Conservation (phyloP, 345 rosid genomes). For the Erucastrum elatum region DNA sequence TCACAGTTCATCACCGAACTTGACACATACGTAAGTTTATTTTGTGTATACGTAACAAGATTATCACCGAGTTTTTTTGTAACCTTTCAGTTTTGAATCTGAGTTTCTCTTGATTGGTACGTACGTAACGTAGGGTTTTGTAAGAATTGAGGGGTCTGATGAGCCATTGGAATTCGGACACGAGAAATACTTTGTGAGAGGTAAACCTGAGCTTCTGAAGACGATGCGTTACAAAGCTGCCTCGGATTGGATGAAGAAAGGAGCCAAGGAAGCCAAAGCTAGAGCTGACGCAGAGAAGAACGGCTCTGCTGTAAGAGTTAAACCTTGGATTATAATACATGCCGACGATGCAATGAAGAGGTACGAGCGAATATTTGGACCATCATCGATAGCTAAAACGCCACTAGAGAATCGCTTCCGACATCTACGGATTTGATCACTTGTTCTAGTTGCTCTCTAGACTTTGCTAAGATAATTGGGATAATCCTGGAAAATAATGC, state of each 20-base stretch:
- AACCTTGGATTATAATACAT: not conserved
- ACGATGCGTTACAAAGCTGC: not conserved
- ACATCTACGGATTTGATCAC: not conserved
- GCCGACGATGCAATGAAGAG: not conserved
- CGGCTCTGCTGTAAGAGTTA: not conserved
- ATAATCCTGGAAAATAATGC: not conserved
- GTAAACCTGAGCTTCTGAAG: not conserved
- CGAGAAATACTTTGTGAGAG: not conserved
- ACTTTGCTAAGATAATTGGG: not conserved
- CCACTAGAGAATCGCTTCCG: not conserved
- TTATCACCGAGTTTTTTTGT: not conserved
- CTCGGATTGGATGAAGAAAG: not conserved
- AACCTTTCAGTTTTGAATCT: not conserved
- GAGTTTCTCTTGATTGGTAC: not conserved
- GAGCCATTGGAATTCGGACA: not conserved
- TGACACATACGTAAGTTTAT: not conserved
- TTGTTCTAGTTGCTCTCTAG: not conserved
- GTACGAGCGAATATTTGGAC: not conserved
- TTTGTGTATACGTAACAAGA: not conserved
- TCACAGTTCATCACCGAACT: not conserved
- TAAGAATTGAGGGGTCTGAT: not conserved
- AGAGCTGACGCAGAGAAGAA: not conserved
- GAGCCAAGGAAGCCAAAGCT: not conserved
- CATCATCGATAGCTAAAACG: not conserved
- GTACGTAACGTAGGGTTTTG: not conserved